Evolutionary conservation across 2,329 filamentous ascomycete genomes (phyloP), one percentile per base, ranked within the genome.

Genomic region (Fragosphaeria purpurea): DNA sequence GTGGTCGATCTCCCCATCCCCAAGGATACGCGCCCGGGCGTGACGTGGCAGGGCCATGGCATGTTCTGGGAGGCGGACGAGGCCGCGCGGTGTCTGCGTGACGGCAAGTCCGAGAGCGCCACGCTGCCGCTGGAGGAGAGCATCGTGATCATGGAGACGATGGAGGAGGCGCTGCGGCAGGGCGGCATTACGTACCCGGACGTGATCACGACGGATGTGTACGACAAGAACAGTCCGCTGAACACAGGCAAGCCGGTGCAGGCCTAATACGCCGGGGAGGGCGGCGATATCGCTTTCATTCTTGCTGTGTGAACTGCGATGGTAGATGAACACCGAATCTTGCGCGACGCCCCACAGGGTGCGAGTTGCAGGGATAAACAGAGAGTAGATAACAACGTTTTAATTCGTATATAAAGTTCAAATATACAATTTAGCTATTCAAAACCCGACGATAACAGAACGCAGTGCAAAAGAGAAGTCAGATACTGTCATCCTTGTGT

Each of bases 71-170:
- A 75, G 61, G 70, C 70, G 2, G 70, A 72, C 60, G 66, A 68
- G 58, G 61, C 58, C 38, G 66, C 65, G 32, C 62, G 66, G 38
- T 69, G 66, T 51, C 52, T 95, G 51, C 74, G 84, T 42, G 88
- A 93, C 63, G 86, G 88, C 30, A 81, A 80, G 67, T 77, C 83
- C 60, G 83, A 95, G 72, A 88, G 87, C 63, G 74, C 77, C 45
- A 76, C 75, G 10, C 69, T 93, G 66, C 80, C 83, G 22, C 79
- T 80, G 72, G 75, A 79, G 44, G 89, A 95, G 75, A 91, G 85
- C 61, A 73, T 94, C 50, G 75, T 82, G 46, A 88, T 95, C 56
- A 95, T 95, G 88, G 83, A 90, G 63, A 70, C 72, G 47, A 80
- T 80, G 77, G 77, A 80, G 46, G 67, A 71, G 59, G 72, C 70